Percentiles rank a stretch among this genome's conserved stretches.
These are phyloP conservation scores for Hagleromyces aurorensis DNA, from an alignment of 805 yeast species.

Conservation along the genomic window DNA sequence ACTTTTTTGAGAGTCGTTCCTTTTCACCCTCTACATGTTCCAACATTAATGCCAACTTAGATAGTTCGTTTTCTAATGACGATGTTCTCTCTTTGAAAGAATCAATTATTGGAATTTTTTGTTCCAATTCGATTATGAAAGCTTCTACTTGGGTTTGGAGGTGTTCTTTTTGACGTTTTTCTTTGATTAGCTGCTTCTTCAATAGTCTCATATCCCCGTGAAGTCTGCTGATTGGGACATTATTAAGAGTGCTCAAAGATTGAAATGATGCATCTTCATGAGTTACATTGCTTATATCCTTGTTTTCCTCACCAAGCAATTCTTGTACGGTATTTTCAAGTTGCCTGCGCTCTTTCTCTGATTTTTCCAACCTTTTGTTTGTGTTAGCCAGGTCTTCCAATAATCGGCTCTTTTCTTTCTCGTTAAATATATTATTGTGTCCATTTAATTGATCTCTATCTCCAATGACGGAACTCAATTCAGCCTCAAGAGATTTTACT, in stretches of 20 bases:
- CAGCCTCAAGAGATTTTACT: conserved; percentile 34
- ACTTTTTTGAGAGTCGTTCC: conserved; percentile 30
- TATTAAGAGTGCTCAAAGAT: conserved; percentile 8
- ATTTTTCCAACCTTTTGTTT: conserved; percentile 31
- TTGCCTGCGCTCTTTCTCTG: conserved; percentile 30
- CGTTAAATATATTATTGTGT: no score
- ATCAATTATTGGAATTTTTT: conserved; percentile 66
- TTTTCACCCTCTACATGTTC: conserved; percentile 47
- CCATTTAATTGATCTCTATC: conserved; percentile 1
- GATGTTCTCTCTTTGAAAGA: conserved; percentile 55
- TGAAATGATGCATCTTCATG: not conserved
- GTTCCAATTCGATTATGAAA: conserved; percentile 68
- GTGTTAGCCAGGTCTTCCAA: conserved; percentile 26
- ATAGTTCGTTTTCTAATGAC: conserved; percentile 47
- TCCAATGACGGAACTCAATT: conserved; percentile 44
- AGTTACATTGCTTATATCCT: conserved; percentile 1
- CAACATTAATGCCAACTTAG: conserved; percentile 45
- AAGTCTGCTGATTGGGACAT: conserved; percentile 22
- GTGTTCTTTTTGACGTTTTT: conserved; percentile 60
- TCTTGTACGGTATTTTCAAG: conserved; percentile 41
- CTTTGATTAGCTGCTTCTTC: conserved; percentile 59
- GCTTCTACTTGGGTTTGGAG: conserved; percentile 64
- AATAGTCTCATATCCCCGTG: conserved; percentile 57
- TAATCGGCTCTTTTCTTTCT: conserved; percentile 25
- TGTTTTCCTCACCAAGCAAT: conserved; percentile 23